A percentile compares a stretch with the other conserved stretches of the same genome.
Evolutionary conservation across 1,284 basidiomycete genomes (phyloP).

Genomic region (Ceratobasidium sp.): DNA sequence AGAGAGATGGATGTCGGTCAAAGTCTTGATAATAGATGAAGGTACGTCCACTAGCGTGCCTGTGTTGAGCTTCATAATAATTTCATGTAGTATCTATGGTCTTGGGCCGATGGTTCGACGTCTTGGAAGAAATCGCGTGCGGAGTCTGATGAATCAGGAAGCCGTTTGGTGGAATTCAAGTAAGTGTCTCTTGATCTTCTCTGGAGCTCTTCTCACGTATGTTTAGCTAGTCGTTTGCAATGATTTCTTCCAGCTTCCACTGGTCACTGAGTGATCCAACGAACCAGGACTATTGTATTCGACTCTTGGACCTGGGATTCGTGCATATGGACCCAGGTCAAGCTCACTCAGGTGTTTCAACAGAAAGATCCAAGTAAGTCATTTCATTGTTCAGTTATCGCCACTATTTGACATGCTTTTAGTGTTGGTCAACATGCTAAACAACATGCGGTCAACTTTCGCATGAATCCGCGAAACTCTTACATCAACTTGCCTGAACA

Average conservation of each 20-base stretch:
- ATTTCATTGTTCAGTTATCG: background rate
- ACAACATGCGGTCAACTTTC: slow-evolving; percentile 47
- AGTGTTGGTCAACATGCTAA: slow-evolving; percentile 61
- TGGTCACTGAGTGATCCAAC: slow-evolving; percentile 70
- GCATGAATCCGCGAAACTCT: slow-evolving; percentile 8
- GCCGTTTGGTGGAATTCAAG: slow-evolving; percentile 96
- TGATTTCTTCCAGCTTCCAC: slow-evolving; percentile 97
- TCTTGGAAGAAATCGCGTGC: slow-evolving; percentile 77
- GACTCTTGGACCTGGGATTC: slow-evolving; percentile 82
- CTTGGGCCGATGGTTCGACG: slow-evolving; percentile 92
- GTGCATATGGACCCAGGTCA: slow-evolving; percentile 69
- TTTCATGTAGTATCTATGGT: slow-evolving; percentile 91
- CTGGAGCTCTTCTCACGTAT: slow-evolving; percentile 31
- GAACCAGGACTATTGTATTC: slow-evolving; percentile 76
- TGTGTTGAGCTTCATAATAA: slow-evolving; percentile 18
- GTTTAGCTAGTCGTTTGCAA: slow-evolving; percentile 84
- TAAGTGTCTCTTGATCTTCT: slow-evolving; percentile 54
- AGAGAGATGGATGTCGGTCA: slow-evolving; percentile 78
- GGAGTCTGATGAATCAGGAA: slow-evolving; percentile 71
- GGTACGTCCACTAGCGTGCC: slow-evolving; percentile 62
- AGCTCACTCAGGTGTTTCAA: slow-evolving; percentile 77
- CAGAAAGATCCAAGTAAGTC: slow-evolving; percentile 51
- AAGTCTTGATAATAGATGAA: slow-evolving; percentile 95
- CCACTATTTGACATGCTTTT: slow-evolving; percentile 49
- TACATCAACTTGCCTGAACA: slow-evolving; percentile 32